These are phyloP conservation scores for Aspergillus udagawae DNA, from an alignment of 2,329 filamentous ascomycete species.

Conservation along the genomic window DNA sequence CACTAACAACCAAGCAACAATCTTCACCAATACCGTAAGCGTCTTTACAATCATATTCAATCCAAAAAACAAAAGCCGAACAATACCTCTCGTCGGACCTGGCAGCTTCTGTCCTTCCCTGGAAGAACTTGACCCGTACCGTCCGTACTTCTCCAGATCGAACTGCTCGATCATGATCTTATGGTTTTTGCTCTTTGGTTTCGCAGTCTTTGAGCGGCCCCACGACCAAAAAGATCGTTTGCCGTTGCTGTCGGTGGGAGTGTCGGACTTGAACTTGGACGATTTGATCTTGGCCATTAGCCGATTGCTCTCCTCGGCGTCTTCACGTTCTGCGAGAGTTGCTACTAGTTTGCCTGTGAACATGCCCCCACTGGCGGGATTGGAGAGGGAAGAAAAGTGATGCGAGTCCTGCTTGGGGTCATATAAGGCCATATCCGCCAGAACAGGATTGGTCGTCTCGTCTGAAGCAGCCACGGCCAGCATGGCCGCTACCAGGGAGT, in stretches of 20 bases:
- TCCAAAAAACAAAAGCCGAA: conserved; percentile 37
- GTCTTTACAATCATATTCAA: conserved; percentile 36
- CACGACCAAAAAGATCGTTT: conserved; percentile 18
- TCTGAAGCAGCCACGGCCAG: conserved; percentile 44
- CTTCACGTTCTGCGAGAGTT: conserved; percentile 41
- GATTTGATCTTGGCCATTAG: conserved; percentile 33
- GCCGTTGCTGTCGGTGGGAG: conserved; percentile 5
- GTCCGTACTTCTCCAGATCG: conserved; percentile 44
- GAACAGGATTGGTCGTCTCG: conserved; percentile 34
- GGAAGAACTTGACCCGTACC: conserved; percentile 33
- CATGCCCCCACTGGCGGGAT: conserved; percentile 4
- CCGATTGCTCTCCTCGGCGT: conserved; percentile 35
- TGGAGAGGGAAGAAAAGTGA: conserved; percentile 1
- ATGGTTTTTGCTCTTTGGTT: conserved; percentile 24
- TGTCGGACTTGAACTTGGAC: conserved; percentile 16
- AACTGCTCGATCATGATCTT: conserved; percentile 40
- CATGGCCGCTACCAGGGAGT: conserved; percentile 44
- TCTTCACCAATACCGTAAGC: conserved; percentile 36
- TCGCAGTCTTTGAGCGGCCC: conserved; percentile 9
- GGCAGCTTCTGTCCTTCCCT: conserved; percentile 40
- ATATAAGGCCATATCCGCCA: conserved; percentile 35
- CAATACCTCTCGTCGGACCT: conserved; percentile 27
- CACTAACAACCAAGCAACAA: conserved; percentile 41
- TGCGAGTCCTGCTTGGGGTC: conserved; percentile 15
- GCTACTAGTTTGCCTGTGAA: conserved; percentile 31